Evolutionary conservation across 306 rosid genomes (phyloP).

Genomic region (Coriaria nepalensis): DNA sequence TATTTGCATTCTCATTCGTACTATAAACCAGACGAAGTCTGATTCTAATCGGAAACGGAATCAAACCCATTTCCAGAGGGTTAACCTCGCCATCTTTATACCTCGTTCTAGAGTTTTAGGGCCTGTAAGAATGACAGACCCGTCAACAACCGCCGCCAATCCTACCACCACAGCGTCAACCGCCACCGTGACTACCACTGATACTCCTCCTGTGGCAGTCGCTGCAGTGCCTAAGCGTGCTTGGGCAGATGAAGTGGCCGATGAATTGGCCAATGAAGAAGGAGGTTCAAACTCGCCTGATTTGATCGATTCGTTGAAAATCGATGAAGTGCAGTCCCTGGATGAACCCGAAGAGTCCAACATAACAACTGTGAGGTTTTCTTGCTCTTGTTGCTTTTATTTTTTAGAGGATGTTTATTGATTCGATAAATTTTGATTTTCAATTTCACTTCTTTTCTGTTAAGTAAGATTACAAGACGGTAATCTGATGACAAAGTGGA

Average conservation of each 20-base stretch:
- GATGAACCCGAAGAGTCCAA: conserved; percentile 73
- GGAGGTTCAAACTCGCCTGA: conserved; percentile 13
- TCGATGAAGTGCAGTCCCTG: conserved; percentile 36
- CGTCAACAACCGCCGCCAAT: background rate
- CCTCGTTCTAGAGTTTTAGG: too few relatives aligned
- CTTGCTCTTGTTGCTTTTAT: background rate
- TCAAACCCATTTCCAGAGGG: too few relatives aligned
- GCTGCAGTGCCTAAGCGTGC: conserved; percentile 7
- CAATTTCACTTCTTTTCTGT: background rate
- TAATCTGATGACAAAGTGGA: too few relatives aligned
- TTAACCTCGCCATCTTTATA: too few relatives aligned
- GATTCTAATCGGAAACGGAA: too few relatives aligned
- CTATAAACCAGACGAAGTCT: too few relatives aligned
- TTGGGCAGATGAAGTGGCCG: conserved; percentile 16
- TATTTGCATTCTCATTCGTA: too few relatives aligned
- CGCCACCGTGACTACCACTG: background rate
- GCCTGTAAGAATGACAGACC: too few relatives aligned
- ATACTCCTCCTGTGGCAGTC: conserved; percentile 2
- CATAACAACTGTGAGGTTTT: conserved; percentile 46
- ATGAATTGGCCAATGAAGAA: background rate
- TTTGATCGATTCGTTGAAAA: conserved; percentile 25
- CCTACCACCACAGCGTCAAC: background rate
- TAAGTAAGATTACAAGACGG: too few relatives aligned
- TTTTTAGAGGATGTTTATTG: background rate
- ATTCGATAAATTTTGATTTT: background rate